Base-by-base conservation (phyloP, 148 eudicot genomes). In the Beta vulgaris region DNA sequence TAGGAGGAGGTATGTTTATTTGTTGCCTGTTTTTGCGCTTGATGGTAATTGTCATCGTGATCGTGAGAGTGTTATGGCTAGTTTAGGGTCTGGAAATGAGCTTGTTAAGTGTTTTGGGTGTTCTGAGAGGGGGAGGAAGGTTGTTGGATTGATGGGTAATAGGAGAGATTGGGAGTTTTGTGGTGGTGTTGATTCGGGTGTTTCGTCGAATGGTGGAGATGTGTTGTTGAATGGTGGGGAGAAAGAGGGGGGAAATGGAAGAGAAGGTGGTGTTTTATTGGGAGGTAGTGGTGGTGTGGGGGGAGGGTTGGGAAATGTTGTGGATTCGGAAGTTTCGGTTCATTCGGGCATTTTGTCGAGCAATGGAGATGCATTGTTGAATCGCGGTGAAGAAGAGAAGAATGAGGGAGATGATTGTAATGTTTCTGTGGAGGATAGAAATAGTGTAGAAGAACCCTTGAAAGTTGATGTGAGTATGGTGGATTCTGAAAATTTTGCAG, bases 61-160 rank as follows among this genome's bases (percentile, higher is more conserved):
- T 87, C 80, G 98, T n/a, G 97, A 92, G 89, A 93, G 94, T 73
- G 97, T 93, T 26, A 14, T 88, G 72, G 91, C 92, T 53, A 93
- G 97, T 46, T 67, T 92, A 46, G 97, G 97, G 21, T 88, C 93
- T 26, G 98, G 73, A 0, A 80, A 78, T 64, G 93, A 88, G 87
- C 88, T 94, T 72, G 88, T 73, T 12, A 89, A 86, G 89, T 94
- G 98, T 53, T 72, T 82, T 25, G 91, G 78, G 82, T 94, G 97
- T 69, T 90, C 97, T 0, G 98, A 94, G 62, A 83, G 97, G 62
- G 98, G 98, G 0, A 76, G 98, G 40, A 94, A 94, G 65, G 97
- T 94, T 61, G 77, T 79, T 8, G 98, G 94, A 3, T 55, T 88
- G 23, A 84, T 91, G 87, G 98, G 97, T 57, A 93, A 86, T 69